A percentile compares a stretch with the other conserved stretches of the same genome.
Conservation (phyloP, 2,329 filamentous ascomycete species). For the Ascochyta koolunga region DNA sequence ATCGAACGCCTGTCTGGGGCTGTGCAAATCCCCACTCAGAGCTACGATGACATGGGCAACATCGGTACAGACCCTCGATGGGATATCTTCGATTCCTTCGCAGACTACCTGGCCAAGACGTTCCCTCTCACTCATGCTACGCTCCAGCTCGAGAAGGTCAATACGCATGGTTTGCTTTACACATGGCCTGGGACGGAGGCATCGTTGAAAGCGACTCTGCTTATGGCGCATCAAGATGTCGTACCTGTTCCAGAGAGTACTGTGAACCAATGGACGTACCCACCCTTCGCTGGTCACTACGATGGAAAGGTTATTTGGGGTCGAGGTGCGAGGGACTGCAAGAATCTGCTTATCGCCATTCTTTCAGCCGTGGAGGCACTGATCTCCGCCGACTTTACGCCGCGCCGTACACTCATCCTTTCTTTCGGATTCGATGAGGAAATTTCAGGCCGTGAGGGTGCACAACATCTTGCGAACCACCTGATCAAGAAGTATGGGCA, state of each 20-base stretch:
- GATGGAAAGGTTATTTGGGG: constrained; percentile 66
- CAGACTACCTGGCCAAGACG: constrained; percentile 42
- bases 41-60: constrained; percentile 61
- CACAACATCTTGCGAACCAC: constrained; percentile 53
- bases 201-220: constrained; percentile 60
- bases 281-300: constrained; percentile 64
- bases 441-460: constrained; percentile 59
- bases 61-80: constrained; percentile 64
- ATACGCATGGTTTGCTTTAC: constrained; percentile 65
- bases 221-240: constrained; percentile 70
- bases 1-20: constrained; percentile 52
- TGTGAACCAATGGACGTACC: constrained; percentile 64
- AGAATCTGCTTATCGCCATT: constrained; percentile 64
- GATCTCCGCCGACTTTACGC: constrained; percentile 58
- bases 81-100: constrained; percentile 63
- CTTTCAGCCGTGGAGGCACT: constrained; percentile 62
- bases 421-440: constrained; percentile 71
- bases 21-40: constrained; percentile 62
- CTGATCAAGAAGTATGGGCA: constrained; percentile 60
- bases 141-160: constrained; percentile 61
- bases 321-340: constrained; percentile 65
- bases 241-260: constrained; percentile 61
- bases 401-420: constrained; percentile 62
- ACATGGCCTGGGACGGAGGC: constrained; percentile 61
- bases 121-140: constrained; percentile 49